Base-by-base conservation (phyloP, 2,329 filamentous ascomycete species). In the Fusarium palustre region DNA sequence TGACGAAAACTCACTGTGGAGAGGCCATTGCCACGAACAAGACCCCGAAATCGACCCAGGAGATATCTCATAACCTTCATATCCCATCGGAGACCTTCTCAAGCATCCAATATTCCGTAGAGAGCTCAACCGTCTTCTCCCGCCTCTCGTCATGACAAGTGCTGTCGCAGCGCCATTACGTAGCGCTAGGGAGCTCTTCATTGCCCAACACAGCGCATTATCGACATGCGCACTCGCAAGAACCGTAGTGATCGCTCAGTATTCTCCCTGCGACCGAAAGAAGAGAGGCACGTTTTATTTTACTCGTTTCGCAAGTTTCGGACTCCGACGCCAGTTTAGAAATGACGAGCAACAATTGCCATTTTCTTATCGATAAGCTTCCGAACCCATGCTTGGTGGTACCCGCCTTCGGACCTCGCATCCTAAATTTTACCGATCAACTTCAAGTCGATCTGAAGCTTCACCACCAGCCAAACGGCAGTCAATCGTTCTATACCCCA, bases 391-490 rank as follows among this genome's bases (percentile, higher is more conserved):
- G 65, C 59, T 59, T 60, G 31, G 10, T 42, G 33, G 46, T 60
- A 65, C 60, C 68, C 68, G 56, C 63, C 47, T 46, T 57, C 61
- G 55, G 55, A 55, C 57, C 53, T 70, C 55, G 61, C 60, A 72
- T 72, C 63, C 69, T 70, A 75, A 75, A 75, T 75, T 75, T 75
- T 75, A 74, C 73, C 72, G 65, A 55, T 36, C 52, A 41, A 68
- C 69, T 53, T 59, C 69, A 59, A 53, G 59, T 33, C 49, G 48
- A 59, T 28, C 59, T 39, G 15, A 57, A 68, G 53, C 59, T 67
- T 58, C 47, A 68, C 54, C 54, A 53, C 45, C 65, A 47, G 31
- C 24, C 36, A 13, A 41, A 64, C 55, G 58, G 52, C 54, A 57
- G 42, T 46, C 58, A 24, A 66, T 66, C 48, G 65, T 43, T 42